Percentiles rank a stretch among this genome's conserved stretches.
phyloP scores from a whole-genome alignment of 2,329 filamentous ascomycete species.

The Pyricularia sp. region DNA sequence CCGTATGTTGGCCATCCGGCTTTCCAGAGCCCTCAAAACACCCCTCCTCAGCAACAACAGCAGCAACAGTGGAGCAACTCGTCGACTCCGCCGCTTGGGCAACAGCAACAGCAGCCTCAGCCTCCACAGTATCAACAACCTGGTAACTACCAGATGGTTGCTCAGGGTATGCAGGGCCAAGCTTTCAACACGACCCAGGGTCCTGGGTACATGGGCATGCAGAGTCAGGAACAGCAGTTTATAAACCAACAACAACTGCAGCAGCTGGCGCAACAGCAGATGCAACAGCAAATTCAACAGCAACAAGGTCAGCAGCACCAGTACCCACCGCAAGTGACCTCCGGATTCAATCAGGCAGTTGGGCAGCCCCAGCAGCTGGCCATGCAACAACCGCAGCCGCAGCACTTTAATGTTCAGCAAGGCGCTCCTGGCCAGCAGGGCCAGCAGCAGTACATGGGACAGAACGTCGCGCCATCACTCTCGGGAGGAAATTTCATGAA shows the following conservation, averaged over 20 bases:
- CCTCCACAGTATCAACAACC: background rate
- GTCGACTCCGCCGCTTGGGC: background rate
- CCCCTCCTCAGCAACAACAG: slow-evolving; percentile 4
- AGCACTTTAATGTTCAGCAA: background rate
- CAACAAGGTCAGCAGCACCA: slow-evolving; percentile 5
- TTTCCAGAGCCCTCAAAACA: slow-evolving; percentile 5
- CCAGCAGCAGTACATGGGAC: background rate
- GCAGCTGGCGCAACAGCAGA: slow-evolving; percentile 2
- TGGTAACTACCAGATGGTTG: background rate
- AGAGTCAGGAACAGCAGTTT: background rate
- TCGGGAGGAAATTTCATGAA: background rate
- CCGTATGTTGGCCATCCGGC: slow-evolving; percentile 3
- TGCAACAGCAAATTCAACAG: slow-evolving; percentile 8
- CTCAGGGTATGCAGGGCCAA: background rate
- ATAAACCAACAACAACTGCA: background rate
- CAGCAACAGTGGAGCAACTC: slow-evolving; percentile 4
- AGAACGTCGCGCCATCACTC: background rate
- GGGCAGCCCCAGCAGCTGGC: background rate
- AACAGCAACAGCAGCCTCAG: slow-evolving; percentile 4
- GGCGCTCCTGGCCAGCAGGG: background rate
- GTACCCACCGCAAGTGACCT: background rate
- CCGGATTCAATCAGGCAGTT: background rate
- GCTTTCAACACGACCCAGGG: background rate
- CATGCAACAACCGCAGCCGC: background rate
- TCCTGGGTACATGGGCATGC: background rate